Conservation (phyloP, 768 basidiomycete genomes). For the Boletus huronensis region DNA sequence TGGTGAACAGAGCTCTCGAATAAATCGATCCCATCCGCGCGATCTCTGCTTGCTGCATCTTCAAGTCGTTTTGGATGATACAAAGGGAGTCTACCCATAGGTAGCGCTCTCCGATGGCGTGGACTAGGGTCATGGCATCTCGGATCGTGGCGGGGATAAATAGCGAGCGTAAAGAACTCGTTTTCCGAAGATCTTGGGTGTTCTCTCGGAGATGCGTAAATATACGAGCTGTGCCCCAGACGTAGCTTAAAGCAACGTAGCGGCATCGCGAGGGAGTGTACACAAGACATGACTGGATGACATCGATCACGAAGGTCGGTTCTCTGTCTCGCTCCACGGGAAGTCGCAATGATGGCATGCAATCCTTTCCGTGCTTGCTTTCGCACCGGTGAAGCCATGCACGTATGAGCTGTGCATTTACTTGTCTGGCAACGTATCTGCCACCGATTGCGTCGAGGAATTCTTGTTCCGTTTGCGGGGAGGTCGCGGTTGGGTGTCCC, state of each 20-base stretch:
- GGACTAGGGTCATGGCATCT: constrained; percentile 22
- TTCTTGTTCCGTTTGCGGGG: not conserved
- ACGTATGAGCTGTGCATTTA: constrained; percentile 7
- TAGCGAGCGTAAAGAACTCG: not conserved
- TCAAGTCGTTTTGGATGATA: constrained; percentile 19
- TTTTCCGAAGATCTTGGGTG: constrained; percentile 3
- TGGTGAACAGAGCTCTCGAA: constrained; percentile 13
- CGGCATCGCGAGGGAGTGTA: constrained; percentile 19
- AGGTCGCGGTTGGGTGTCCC: not conserved
- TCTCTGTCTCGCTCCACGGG: not conserved
- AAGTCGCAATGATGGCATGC: not conserved
- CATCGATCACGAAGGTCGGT: constrained; percentile 18
- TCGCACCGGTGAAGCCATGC: constrained; percentile 16
- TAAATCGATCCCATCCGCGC: constrained; percentile 22
- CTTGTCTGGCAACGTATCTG: constrained; percentile 1
- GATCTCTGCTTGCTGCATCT: constrained; percentile 19
- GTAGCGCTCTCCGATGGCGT: constrained; percentile 21
- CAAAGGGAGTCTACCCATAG: constrained; percentile 27
- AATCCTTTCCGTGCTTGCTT: constrained; percentile 8
- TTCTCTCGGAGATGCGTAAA: constrained; percentile 9
- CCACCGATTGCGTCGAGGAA: constrained; percentile 6
- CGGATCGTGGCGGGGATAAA: constrained; percentile 21
- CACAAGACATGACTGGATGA: constrained; percentile 14
- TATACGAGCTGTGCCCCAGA: constrained; percentile 15
- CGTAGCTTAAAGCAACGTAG: constrained; percentile 25